These are phyloP conservation scores for Alternaria hordeiaustralica DNA, from an alignment of 2,329 filamentous ascomycete species.

Conservation along the genomic window DNA sequence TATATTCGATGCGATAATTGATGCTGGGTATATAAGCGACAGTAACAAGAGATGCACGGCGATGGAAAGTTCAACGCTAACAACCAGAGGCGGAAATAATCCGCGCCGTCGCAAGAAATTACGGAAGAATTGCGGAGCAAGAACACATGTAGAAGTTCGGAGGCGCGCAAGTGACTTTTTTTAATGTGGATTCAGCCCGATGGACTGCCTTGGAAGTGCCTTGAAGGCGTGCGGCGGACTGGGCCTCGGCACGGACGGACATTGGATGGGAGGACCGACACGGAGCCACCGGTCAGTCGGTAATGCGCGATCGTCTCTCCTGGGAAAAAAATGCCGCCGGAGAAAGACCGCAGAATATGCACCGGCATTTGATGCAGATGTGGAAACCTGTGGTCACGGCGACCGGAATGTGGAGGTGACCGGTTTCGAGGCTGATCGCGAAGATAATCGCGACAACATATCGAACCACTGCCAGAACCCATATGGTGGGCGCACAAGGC, in stretches of 20 bases:
- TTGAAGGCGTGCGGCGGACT: neutral
- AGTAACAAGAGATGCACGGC: neutral
- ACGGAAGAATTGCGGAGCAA: neutral
- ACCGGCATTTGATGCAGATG: neutral
- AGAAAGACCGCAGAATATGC: neutral
- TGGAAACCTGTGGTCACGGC: neutral
- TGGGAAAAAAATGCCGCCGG: neutral
- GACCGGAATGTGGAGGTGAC: neutral
- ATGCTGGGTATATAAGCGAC: conserved; percentile 1
- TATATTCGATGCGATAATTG: neutral
- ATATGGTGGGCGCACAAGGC: neutral
- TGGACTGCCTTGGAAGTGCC: neutral
- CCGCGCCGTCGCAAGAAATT: neutral
- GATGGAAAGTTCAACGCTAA: neutral
- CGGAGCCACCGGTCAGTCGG: neutral
- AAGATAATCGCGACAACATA: neutral
- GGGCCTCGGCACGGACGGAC: conserved; percentile 2
- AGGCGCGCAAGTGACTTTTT: neutral
- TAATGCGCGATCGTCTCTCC: neutral
- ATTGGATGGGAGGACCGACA: neutral
- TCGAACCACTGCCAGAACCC: neutral
- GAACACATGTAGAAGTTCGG: neutral
- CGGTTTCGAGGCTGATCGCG: neutral
- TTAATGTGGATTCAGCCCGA: neutral
- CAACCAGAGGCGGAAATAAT: neutral